Evolutionary conservation across 192 early-diverging fungal genomes (phyloP), one percentile per base, ranked within the genome.

Genomic region (Gryganskiella cystojenkinii): DNA sequence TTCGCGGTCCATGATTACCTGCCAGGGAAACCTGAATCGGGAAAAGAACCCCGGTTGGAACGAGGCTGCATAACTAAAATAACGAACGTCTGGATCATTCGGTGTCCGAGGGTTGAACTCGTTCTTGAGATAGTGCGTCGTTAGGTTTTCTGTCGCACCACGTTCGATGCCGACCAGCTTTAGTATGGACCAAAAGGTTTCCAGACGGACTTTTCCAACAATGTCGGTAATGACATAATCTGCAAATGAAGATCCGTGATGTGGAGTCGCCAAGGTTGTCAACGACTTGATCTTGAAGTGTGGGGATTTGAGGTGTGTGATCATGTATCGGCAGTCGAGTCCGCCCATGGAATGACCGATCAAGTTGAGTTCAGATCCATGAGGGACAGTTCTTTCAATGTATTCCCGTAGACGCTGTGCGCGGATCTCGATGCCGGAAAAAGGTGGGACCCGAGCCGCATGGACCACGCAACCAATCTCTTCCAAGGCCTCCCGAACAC

Each of bases 301-400:
- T 51, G 84, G 80, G 13, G 90, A 85, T 24, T 86, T 83, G 35
- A 97, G 80, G 68, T 95, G 95, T 11, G 94, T 84, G 51, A 99
- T 90, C 37, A 99, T 64, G 79, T 95, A 97, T 63, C 97, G 87
- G 59, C 93, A 93, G 75, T 99, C 97, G 19, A 99, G 88, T 7
- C 97, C 95, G 34, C 97, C 91, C 94, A 98, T 96, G 30, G 95
- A 98, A 72, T 98, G 95, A 1, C 91, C 96, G 1, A 98, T 58
- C 43, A 98, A 86, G 79, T 98, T 96, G 55, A 98, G 82, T 17
- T 85, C 76, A 43, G 85, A 72, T 10, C 74, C 74, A 46, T 85
- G 88, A 4, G 76, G 52, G 8, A 80, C 64, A 4, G 80, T 86
- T 9, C 55, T 71, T 56, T 86, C 85, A 33, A 98, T 82, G 49